These are phyloP conservation scores for Curvularia sp. DNA, from an alignment of 2,329 filamentous ascomycete genomes.

Conservation along the genomic window DNA sequence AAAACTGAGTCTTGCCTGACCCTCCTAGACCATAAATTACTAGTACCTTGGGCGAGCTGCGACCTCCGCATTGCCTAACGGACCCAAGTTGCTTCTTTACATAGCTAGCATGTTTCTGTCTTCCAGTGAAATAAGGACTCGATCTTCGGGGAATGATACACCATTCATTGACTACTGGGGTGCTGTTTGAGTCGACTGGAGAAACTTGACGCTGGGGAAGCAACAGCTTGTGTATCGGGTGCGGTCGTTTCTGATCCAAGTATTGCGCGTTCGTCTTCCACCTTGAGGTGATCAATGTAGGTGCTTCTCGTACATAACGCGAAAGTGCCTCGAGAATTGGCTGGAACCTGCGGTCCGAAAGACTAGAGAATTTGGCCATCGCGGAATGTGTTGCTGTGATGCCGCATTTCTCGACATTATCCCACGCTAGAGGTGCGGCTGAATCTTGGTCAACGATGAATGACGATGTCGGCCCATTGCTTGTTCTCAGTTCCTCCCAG, in stretches of 20 bases:
- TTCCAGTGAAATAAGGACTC: neutral
- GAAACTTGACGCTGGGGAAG: neutral
- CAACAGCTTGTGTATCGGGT: neutral
- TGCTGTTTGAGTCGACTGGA: neutral
- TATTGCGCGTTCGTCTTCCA: neutral
- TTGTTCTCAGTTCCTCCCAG: constrained; percentile 33
- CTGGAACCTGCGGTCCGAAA: constrained; percentile 5
- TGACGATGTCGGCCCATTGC: constrained; percentile 8
- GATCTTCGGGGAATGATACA: neutral
- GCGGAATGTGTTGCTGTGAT: constrained; percentile 35
- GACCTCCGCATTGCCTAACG: no score
- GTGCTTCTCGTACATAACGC: neutral
- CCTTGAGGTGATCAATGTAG: neutral
- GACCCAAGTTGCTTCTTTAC: neutral
- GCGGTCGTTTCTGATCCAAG: neutral
- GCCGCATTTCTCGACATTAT: constrained; percentile 34
- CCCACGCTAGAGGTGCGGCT: constrained; percentile 25
- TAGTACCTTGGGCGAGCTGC: constrained; percentile 23
- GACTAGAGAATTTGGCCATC: constrained; percentile 34
- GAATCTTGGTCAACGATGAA: constrained; percentile 37
- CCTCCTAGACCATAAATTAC: constrained; percentile 51
- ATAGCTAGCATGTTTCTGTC: neutral
- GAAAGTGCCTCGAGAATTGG: neutral
- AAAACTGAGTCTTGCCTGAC: constrained; percentile 52
- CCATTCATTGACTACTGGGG: neutral